Evolutionary conservation across 2,329 filamentous ascomycete species (phyloP).

Genomic region (Neurospora sp.): DNA sequence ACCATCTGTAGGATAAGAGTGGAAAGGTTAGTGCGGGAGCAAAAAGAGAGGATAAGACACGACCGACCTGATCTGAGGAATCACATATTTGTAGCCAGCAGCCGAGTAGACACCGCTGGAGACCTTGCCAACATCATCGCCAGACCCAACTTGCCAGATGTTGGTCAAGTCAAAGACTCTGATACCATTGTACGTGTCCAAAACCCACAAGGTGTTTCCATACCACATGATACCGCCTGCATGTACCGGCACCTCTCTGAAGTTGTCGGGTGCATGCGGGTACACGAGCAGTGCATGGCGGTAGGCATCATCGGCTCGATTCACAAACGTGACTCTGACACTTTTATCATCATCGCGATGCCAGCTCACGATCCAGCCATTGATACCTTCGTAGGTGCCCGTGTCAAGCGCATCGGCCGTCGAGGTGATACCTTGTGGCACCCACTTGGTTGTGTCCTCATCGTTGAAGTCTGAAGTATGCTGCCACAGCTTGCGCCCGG

Average conservation of each 20-base stretch:
- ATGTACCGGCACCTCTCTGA: constrained; percentile 23
- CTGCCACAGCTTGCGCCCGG: constrained; percentile 14
- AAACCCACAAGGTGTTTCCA: constrained; percentile 24
- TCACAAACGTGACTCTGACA: constrained; percentile 23
- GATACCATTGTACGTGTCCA: constrained; percentile 25
- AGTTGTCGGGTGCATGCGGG: constrained; percentile 23
- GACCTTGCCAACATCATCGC: constrained; percentile 23
- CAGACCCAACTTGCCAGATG: constrained; percentile 24
- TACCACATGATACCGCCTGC: constrained; percentile 28
- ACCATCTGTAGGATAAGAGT: constrained; percentile 9
- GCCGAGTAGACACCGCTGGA: constrained; percentile 21
- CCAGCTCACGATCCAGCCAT: constrained; percentile 27
- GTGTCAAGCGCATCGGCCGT: constrained; percentile 22
- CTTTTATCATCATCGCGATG: constrained; percentile 21
- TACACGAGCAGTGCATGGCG: constrained; percentile 26
- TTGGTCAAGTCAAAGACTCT: constrained; percentile 27
- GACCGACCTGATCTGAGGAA: constrained; percentile 24
- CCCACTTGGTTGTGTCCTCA: constrained; percentile 23
- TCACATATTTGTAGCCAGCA: constrained; percentile 23
- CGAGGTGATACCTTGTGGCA: constrained; percentile 26
- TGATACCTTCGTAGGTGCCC: constrained; percentile 23
- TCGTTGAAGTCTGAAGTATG: constrained; percentile 19
- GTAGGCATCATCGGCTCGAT: constrained; percentile 21
- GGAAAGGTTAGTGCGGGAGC: neutral
- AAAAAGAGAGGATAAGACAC: neutral